phyloP scores from a whole-genome alignment of 2,329 filamentous ascomycete genomes.

The Bipolaris bicolor region DNA sequence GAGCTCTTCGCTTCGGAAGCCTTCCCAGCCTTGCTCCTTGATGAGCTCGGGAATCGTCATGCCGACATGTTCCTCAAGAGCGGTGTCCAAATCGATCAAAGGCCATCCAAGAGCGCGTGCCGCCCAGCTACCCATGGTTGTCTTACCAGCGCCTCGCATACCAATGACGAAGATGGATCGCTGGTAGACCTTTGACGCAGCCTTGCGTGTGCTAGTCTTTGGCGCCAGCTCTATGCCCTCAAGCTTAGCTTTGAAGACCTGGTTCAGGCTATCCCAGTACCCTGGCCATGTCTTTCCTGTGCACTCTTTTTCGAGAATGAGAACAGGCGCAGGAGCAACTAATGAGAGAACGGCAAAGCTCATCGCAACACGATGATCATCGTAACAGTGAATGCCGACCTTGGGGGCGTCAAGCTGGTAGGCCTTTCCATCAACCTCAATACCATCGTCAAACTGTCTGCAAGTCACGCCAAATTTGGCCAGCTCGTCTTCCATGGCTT shows the following conservation, averaged over 20 bases:
- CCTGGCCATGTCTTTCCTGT: slow-evolving; percentile 98
- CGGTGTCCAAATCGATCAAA: slow-evolving; percentile 85
- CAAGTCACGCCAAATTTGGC: slow-evolving; percentile 91
- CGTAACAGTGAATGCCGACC: slow-evolving; percentile 86
- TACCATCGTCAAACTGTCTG: slow-evolving; percentile 91
- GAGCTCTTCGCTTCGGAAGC: slow-evolving; percentile 81
- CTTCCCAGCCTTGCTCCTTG: slow-evolving; percentile 79
- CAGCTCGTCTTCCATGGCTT: slow-evolving; percentile 92
- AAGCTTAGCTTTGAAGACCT: slow-evolving; percentile 77
- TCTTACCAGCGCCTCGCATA: slow-evolving; percentile 97
- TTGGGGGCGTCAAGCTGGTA: slow-evolving; percentile 58
- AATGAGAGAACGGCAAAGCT: slow-evolving; percentile 91
- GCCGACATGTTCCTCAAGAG: slow-evolving; percentile 76
- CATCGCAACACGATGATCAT: slow-evolving; percentile 98
- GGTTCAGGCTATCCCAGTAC: slow-evolving; percentile 91
- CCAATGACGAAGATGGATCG: slow-evolving; percentile 91
- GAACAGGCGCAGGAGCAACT: slow-evolving; percentile 70
- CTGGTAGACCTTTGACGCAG: slow-evolving; percentile 43
- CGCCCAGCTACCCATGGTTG: slow-evolving; percentile 88
- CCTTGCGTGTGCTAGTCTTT: slow-evolving; percentile 45
- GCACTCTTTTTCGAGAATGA: slow-evolving; percentile 89
- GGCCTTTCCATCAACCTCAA: slow-evolving; percentile 70
- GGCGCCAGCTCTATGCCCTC: slow-evolving; percentile 69
- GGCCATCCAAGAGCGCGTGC: slow-evolving; percentile 75
- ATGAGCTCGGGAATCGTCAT: slow-evolving; percentile 88